Conservation (phyloP, 371 early-diverging fungal species). For the Mucor lusitanicus region DNA sequence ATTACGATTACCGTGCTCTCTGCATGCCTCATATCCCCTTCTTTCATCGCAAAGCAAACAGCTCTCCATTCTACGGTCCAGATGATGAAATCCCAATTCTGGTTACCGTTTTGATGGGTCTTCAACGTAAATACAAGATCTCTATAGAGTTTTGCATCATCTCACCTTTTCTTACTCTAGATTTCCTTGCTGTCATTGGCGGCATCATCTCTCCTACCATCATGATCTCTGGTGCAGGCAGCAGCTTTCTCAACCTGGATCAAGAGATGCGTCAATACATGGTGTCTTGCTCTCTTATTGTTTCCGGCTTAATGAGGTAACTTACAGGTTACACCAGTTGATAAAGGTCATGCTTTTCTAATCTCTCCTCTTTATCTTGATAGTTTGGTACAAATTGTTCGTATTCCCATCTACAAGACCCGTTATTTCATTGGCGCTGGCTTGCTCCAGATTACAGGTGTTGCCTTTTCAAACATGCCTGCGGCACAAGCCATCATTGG, state of each 20-base stretch:
- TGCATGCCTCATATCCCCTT: conserved; percentile 24
- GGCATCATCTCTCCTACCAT: conserved; percentile 55
- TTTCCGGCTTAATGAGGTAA: conserved; percentile 35
- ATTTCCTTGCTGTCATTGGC: conserved; percentile 53
- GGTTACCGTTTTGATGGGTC: conserved; percentile 17
- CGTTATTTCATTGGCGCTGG: conserved; percentile 52
- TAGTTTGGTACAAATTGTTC: conserved; percentile 52
- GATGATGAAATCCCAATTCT: conserved; percentile 22
- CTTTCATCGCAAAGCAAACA: conserved; percentile 6
- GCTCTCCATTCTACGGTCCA: conserved; percentile 26
- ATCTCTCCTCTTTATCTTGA: conserved; percentile 2
- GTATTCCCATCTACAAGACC: conserved; percentile 49
- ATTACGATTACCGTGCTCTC: conserved; percentile 24
- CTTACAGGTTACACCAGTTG: neutral
- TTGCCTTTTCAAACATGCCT: conserved; percentile 41
- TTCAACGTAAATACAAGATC: conserved; percentile 15
- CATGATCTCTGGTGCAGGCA: conserved; percentile 50
- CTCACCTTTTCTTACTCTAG: conserved; percentile 13
- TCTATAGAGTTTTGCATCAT: neutral
- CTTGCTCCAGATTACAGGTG: conserved; percentile 41
- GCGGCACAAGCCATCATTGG: conserved; percentile 34
- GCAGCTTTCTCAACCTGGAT: conserved; percentile 48
- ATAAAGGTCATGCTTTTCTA: neutral
- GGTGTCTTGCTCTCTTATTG: conserved; percentile 55
- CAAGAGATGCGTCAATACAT: conserved; percentile 48